Evolutionary conservation across 208 protist species (phyloP).

Genomic region (Strigomonas culicis): DNA sequence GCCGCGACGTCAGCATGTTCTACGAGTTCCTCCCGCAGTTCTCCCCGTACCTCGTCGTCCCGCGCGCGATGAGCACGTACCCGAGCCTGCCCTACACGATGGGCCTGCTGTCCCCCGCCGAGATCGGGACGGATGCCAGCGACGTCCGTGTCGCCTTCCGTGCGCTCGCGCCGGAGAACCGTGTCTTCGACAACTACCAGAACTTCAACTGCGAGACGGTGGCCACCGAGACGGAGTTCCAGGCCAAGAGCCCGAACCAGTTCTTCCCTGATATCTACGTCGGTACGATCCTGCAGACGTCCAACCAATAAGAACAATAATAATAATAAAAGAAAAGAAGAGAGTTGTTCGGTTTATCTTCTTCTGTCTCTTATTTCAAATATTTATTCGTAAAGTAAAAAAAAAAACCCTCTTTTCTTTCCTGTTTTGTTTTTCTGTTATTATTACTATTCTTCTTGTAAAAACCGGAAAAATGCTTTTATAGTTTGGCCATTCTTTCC

Average conservation of each 20-base stretch:
- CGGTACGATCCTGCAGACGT: constrained; percentile 65
- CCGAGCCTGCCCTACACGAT: constrained; percentile 19
- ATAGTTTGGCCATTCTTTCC: background rate
- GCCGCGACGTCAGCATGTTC: constrained; percentile 40
- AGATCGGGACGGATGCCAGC: constrained; percentile 27
- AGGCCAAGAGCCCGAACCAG: constrained; percentile 51
- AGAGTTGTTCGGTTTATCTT: constrained; percentile 1
- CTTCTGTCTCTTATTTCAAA: background rate
- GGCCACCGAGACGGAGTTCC: constrained; percentile 69
- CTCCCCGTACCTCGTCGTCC: constrained; percentile 48
- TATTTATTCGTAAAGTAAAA: background rate
- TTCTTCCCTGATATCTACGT: constrained; percentile 85
- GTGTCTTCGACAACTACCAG: constrained; percentile 22
- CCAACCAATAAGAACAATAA: constrained; percentile 31
- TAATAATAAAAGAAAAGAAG: background rate
- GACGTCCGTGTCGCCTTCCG: constrained; percentile 28
- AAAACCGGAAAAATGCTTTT: background rate
- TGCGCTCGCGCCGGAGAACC: constrained; percentile 22
- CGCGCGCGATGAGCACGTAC: constrained; percentile 26
- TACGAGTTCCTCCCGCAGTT: constrained; percentile 38
- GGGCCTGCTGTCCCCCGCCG: constrained; percentile 24
- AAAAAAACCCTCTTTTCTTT: background rate
- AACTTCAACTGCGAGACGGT: constrained; percentile 26
- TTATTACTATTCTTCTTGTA: constrained; percentile 5
- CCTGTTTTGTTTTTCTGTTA: constrained; percentile 1